Percentiles rank a stretch among this genome's conserved stretches.
phyloP scores from a whole-genome alignment of 192 early-diverging fungal genomes.

The Linnemannia zychae region DNA sequence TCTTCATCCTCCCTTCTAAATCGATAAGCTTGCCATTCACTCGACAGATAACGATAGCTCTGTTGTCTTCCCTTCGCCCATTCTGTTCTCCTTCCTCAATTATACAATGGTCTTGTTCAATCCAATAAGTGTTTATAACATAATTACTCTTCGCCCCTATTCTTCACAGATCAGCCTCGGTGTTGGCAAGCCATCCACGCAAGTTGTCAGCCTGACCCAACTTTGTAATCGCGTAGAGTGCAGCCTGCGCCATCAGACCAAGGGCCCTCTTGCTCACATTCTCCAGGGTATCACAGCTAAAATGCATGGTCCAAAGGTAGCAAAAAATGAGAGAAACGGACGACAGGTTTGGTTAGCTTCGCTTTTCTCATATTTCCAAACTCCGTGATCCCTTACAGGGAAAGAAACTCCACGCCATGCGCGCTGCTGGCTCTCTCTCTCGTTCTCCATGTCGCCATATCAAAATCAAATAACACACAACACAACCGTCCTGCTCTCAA shows the following conservation, averaged over 20 bases:
- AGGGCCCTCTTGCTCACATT: constrained; percentile 74
- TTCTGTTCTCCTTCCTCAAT: neutral
- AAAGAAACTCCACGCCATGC: neutral
- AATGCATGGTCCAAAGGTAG: neutral
- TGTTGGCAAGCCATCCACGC: constrained; percentile 33
- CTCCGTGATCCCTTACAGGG: neutral
- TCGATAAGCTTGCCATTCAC: too few species aligned
- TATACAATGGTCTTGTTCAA: too few species aligned
- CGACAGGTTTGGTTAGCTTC: constrained; percentile 6
- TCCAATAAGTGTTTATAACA: neutral
- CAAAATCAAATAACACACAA: constrained; percentile 2
- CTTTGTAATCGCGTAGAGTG: constrained; percentile 47
- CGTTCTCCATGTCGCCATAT: constrained; percentile 4
- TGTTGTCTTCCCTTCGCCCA: neutral
- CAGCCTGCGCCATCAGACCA: constrained; percentile 48
- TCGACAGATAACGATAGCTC: too few species aligned
- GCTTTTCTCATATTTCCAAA: neutral
- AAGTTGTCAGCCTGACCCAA: constrained; percentile 37
- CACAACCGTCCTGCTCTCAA: neutral
- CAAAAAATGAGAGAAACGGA: neutral
- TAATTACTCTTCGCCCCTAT: neutral
- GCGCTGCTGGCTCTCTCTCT: neutral
- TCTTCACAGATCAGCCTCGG: constrained; percentile 6
- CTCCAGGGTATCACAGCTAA: constrained; percentile 72
- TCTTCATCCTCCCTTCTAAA: neutral